A percentile compares a stretch with the other conserved stretches of the same genome.
phyloP scores from a whole-genome alignment of 768 basidiomycete species.

The Tubosaeta sp. region DNA sequence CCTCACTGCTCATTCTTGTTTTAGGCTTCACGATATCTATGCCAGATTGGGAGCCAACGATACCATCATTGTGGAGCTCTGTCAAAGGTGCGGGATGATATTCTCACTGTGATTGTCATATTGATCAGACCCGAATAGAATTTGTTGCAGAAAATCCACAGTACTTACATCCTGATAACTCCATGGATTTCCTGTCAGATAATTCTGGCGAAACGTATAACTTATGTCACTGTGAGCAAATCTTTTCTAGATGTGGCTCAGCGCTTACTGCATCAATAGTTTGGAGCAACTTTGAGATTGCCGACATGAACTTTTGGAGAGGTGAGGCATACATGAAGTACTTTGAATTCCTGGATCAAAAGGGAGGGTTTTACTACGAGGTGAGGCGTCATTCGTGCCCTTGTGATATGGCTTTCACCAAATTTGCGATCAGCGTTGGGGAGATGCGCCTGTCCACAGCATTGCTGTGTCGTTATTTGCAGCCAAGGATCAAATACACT shows the following conservation, averaged over 20 bases:
- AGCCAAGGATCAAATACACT: conserved; percentile 86
- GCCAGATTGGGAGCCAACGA: conserved; percentile 61
- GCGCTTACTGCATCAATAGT: conserved; percentile 39
- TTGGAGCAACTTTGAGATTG: conserved; percentile 96
- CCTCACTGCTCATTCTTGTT: background rate
- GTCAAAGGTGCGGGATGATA: conserved; percentile 45
- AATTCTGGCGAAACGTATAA: conserved; percentile 64
- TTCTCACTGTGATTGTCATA: conserved; percentile 18
- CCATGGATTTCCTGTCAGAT: conserved; percentile 61
- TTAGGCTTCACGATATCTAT: conserved; percentile 61
- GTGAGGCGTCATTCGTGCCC: conserved; percentile 25
- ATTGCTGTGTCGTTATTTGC: conserved; percentile 90
- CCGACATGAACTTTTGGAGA: conserved; percentile 78
- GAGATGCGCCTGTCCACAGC: conserved; percentile 89
- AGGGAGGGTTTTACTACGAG: conserved; percentile 91
- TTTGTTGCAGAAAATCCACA: conserved; percentile 54
- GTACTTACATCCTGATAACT: conserved; percentile 52
- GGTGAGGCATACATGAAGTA: conserved; percentile 76
- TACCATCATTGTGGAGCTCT: conserved; percentile 58
- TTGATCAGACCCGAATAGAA: conserved; percentile 41
- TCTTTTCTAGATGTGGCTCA: background rate
- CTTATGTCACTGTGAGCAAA: conserved; percentile 53
- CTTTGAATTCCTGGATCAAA: conserved; percentile 75
- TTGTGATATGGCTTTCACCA: conserved; percentile 4
- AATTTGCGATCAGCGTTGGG: conserved; percentile 62